Base-by-base conservation (phyloP, 139 green algal genomes). In the Tetratostichococcus sp. region DNA sequence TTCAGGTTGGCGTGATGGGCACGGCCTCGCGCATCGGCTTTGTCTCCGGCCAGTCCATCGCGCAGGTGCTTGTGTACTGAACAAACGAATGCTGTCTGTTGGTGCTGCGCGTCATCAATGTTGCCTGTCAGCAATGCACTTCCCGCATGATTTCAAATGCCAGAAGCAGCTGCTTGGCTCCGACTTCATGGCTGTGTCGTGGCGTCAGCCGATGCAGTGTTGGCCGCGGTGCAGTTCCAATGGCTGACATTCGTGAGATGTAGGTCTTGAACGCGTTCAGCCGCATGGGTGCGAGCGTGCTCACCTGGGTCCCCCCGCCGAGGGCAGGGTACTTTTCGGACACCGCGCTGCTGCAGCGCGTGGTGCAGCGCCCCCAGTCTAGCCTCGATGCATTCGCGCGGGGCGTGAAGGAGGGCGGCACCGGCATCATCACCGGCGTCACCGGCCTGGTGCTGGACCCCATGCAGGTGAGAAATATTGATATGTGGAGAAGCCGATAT, bases 401-500 rank as follows among this genome's bases (percentile, higher is more conserved):
- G 22, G 77, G 78, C 0, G 70, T 75, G 23, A 67, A 74, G 33
- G 89, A 94, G 71, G 30, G 91, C 22, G 33, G 86, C 26, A 65
- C 87, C 34, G 91, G 88, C 1, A 42, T 89, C 5, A n/a, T 79
- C 16, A 71, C 80, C 21, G 91, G 72, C 16, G 34, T 78, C 4
- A 67, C 50, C 33, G 90, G 90, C 22, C 39, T 91, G 26, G 16
- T 94, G 39, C 68, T 93, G 59, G 90, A 95, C 74, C 90, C 90
- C 16, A 74, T 87, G 0, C 80, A 82, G 74, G 88, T 78, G 57
- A 69, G 76, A 17, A 6, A 8, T 39, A 4, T 11, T 35, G 30
- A 5, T 23, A 28, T 4, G 3, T 70, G 22, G 6, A 19, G 65
- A 4, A 39, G 19, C 6, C 4, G n/a, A 4, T 6, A 4, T 21